Evolutionary conservation across 2,329 filamentous ascomycete genomes (phyloP).

Genomic region (Aspergillus aculeatus): DNA sequence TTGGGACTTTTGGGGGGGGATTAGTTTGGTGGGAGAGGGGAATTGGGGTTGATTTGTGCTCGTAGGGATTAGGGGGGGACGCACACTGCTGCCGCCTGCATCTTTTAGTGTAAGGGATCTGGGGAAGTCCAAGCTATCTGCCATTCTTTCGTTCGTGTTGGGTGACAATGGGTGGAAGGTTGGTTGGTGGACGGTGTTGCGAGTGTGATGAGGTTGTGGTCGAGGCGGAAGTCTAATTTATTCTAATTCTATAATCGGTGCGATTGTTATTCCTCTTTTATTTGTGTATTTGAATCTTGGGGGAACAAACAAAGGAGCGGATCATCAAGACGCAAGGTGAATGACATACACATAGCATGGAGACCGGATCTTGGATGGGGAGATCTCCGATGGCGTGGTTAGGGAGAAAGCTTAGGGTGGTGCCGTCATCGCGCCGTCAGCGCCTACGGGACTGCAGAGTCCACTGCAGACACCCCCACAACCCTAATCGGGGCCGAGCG

Average conservation of each 20-base stretch:
- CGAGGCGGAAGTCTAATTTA: too few species aligned
- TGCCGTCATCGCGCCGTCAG: background rate
- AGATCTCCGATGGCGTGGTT: too few species aligned
- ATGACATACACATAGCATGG: too few species aligned
- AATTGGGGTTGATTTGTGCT: background rate
- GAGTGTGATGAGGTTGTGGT: too few species aligned
- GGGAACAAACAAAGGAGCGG: too few species aligned
- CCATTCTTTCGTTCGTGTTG: background rate
- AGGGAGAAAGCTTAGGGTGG: background rate
- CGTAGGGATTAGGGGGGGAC: background rate
- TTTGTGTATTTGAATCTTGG: too few species aligned
- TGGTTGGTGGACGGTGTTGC: background rate
- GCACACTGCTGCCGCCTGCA: background rate
- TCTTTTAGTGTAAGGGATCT: background rate
- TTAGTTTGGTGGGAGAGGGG: background rate
- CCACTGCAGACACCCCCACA: background rate
- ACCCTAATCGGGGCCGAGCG: background rate
- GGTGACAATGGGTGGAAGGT: background rate
- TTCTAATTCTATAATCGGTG: too few species aligned
- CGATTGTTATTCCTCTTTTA: too few species aligned
- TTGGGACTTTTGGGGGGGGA: background rate
- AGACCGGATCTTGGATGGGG: too few species aligned
- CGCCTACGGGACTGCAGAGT: too few species aligned
- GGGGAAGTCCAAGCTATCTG: background rate
- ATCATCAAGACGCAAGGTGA: too few species aligned